Percentiles rank a stretch among this genome's conserved stretches.
These are phyloP conservation scores for Sporisorium iseilematis-ciliati DNA, from an alignment of 1,284 basidiomycete genomes.

Conservation along the genomic window DNA sequence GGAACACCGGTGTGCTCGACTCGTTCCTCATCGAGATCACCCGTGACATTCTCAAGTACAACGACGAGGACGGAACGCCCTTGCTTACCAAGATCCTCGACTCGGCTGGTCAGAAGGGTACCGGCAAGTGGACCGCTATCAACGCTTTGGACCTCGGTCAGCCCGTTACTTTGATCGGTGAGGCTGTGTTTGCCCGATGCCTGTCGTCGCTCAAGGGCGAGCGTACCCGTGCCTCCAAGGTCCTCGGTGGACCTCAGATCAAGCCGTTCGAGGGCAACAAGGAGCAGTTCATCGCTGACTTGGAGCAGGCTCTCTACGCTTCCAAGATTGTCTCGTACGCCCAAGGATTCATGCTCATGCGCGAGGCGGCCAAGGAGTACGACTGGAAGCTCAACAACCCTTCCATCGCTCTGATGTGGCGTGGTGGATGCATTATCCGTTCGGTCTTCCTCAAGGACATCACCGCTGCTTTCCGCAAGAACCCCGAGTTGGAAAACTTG, in stretches of 20 bases:
- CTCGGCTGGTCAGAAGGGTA: conserved; percentile 95
- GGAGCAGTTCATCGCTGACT: conserved; percentile 97
- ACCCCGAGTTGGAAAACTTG: conserved; percentile 86
- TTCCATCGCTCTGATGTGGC: conserved; percentile 99
- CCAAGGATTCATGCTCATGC: conserved; percentile 99
- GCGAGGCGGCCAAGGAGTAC: conserved; percentile 96
- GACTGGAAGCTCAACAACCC: conserved; percentile 78
- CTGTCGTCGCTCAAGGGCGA: conserved; percentile 98
- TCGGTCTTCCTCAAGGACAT: conserved; percentile 70
- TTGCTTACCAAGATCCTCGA: conserved; percentile 90
- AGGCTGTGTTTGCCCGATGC: conserved; percentile 99
- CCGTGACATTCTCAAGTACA: conserved; percentile 71
- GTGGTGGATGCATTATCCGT: conserved; percentile 97
- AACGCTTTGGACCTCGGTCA: conserved; percentile 93
- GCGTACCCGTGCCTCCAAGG: conserved; percentile 91
- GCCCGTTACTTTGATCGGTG: conserved; percentile 95
- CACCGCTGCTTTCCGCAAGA: conserved; percentile 90
- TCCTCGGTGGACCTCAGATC: conserved; percentile 87
- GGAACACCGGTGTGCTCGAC: conserved; percentile 99
- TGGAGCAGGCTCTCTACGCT: conserved; percentile 98
- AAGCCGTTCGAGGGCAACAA: conserved; percentile 97
- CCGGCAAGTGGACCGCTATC: conserved; percentile 99
- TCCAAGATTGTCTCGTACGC: conserved; percentile 91
- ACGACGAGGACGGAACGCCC: conserved; percentile 92
- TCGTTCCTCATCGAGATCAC: conserved; percentile 97